Evolutionary conservation across 2,329 filamentous ascomycete species (phyloP).

Genomic region (Aspergillus bombycis): DNA sequence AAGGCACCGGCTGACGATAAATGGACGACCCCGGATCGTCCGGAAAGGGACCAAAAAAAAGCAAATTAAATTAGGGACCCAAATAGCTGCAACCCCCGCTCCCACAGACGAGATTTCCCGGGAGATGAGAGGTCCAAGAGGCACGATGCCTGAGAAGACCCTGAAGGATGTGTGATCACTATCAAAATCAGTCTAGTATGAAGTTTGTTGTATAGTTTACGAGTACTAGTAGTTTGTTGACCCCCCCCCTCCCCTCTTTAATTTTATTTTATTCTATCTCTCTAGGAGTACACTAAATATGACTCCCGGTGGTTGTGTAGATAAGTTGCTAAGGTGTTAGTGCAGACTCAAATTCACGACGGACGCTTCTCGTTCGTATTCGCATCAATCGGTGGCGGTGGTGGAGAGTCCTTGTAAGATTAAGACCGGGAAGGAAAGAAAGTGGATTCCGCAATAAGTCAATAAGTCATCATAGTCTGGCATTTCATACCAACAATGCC

Average conservation of each 20-base stretch:
- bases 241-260: not conserved
- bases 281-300: not conserved
- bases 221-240: not conserved
- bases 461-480: not conserved
- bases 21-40: conserved; percentile 22
- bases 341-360: not conserved
- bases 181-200: conserved; percentile 5
- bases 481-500: not conserved
- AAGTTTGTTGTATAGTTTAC: not conserved
- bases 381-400: not conserved
- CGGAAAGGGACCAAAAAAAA: conserved; percentile 10
- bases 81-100: conserved; percentile 2
- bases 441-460: conserved; percentile 6
- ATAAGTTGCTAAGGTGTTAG: not conserved
- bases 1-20: not conserved
- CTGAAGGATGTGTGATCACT: not conserved
- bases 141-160: not conserved
- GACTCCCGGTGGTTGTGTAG: not conserved
- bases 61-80: conserved; percentile 1
- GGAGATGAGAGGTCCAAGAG: conserved; percentile 1
- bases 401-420: conserved; percentile 3
- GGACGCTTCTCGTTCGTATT: not conserved
- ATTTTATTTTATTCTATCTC: not conserved
- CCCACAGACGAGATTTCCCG: not conserved
- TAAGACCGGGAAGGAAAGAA: not conserved